Evolutionary conservation across 768 basidiomycete genomes (phyloP), one percentile per base, ranked within the genome.

Genomic region (Russula sp.): DNA sequence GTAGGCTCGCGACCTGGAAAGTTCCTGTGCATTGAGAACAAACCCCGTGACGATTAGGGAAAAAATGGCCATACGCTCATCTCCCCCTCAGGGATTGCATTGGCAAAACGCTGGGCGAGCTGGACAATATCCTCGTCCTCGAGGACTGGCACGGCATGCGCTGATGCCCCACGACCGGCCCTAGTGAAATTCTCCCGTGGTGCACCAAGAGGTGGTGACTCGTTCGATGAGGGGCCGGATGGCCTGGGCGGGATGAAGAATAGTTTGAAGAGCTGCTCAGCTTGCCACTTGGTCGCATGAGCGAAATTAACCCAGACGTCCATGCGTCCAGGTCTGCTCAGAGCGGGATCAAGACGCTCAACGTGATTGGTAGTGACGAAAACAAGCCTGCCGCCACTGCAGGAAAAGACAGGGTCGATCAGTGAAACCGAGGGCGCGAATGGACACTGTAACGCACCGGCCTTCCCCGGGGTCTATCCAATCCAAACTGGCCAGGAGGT

Each of bases 341-440:
- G 81, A 3, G 92, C 91, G 54, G 89, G 92, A 74, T 97, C 94
- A 42, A 97, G 81, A 48, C 92, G 87, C 72, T 96, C 92, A 69
- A 94, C 91, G 73, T 96, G 94, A 76, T 97, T 97, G 10, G 92
- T 93, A 3, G 92, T 94, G 59, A 92, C 91, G 75, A 95, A 94
- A 20, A 95, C 79, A 62, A 95, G 81, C 51, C 90, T 87, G 69
- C 50, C 65, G n/a, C n/a, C n/a, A n/a, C n/a, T n/a, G n/a, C n/a
- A n/a, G 68, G 64, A 51, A 18, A 66, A 49, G 40, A 67, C 14
- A 61, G 44, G 42, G 50, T 3, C 24, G 22, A 66, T 50, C 40
- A 26, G 26, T 59, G 62, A 40, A 52, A 61, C 10, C 36, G 40
- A 53, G 46, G 63, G 54, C 32, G 20, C 10, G 42, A 36, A n/a